Evolutionary conservation across 2,329 filamentous ascomycete species (phyloP), one percentile per base, ranked within the genome.

Genomic region (Scytalidium lignicola): DNA sequence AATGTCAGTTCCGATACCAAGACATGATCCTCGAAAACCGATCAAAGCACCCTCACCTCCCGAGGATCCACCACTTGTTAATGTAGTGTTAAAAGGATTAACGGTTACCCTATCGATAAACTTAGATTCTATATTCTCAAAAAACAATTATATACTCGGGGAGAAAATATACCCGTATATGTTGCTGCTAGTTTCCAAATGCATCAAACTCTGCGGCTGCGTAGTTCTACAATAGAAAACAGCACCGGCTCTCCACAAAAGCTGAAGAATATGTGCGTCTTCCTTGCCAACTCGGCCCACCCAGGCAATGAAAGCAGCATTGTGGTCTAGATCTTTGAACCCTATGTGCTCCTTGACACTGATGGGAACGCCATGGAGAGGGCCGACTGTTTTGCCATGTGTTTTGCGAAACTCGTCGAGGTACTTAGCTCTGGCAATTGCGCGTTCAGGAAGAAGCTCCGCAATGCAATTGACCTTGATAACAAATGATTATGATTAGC

Each of bases 11-110:
- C 75, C 79, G 43, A 82, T 72, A 1, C 78, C 78, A 9, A 82
- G 64, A 58, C 68, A 69, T 12, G 73, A 78, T 9, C 78, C 78
- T 19, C 71, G 63, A 20, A 80, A 64, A 1, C 70, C 78, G 12
- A 80, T 49, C 2, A 82, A 61, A 0, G 79, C 76, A 1, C 77
- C 77, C 62, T 82, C 79, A 41, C 79, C 79, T 40, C 79, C 79
- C 6, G 74, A 76, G 3, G 72, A 76, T 2, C 78, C 79, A 5
- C 79, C 79, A 17, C 69, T 58, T 0, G 75, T 76, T 20, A 81
- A 59, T 1, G 65, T 68, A 1, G 65, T 67, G 58, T 82, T 80
- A 59, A 70, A 71, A 0, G 78, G 78, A 55, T 81, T 81, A 9
- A 73, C 68, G 0, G 78, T 82, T 0, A 70, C 65, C 2, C 76